A percentile compares a stretch with the other conserved stretches of the same genome.
phyloP scores from a whole-genome alignment of 2,329 filamentous ascomycete genomes.

The Ceratocystis smalleyi region DNA sequence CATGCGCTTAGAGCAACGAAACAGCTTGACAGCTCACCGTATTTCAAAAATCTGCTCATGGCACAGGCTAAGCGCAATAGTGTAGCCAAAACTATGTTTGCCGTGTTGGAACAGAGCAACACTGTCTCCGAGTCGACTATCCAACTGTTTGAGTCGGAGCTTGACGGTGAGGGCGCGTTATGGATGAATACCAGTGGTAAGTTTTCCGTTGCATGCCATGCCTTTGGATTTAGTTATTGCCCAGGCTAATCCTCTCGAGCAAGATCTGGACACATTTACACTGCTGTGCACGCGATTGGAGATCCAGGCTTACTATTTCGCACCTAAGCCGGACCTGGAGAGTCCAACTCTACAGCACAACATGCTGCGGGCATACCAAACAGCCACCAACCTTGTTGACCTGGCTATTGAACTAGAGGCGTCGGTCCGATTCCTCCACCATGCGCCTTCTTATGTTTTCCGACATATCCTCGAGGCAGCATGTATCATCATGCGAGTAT shows the following conservation, averaged over 20 bases:
- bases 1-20: slow-evolving; percentile 28
- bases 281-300: slow-evolving; percentile 36
- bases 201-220: not conserved
- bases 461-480: slow-evolving; percentile 32
- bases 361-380: slow-evolving; percentile 33
- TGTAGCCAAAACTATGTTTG: slow-evolving; percentile 32
- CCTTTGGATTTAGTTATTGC: not conserved
- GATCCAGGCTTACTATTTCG: slow-evolving; percentile 38
- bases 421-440: slow-evolving; percentile 27
- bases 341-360: slow-evolving; percentile 30
- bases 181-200: slow-evolving; percentile 11
- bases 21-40: slow-evolving; percentile 8
- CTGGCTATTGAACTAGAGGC: slow-evolving; percentile 30
- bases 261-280: slow-evolving; percentile 25
- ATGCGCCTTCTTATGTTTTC: slow-evolving; percentile 36
- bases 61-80: slow-evolving; percentile 28
- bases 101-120: slow-evolving; percentile 31
- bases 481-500: slow-evolving; percentile 27
- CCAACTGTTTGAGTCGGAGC: slow-evolving; percentile 36
- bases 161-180: slow-evolving; percentile 29
- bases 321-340: slow-evolving; percentile 28
- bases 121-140: slow-evolving; percentile 34
- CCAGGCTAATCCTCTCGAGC: not conserved
- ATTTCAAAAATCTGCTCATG: slow-evolving; percentile 9
- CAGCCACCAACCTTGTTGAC: slow-evolving; percentile 32